A percentile compares a stretch with the other conserved stretches of the same genome.
Evolutionary conservation across 2,329 filamentous ascomycete genomes (phyloP).

Genomic region (Aspergillus pseudonomiae): DNA sequence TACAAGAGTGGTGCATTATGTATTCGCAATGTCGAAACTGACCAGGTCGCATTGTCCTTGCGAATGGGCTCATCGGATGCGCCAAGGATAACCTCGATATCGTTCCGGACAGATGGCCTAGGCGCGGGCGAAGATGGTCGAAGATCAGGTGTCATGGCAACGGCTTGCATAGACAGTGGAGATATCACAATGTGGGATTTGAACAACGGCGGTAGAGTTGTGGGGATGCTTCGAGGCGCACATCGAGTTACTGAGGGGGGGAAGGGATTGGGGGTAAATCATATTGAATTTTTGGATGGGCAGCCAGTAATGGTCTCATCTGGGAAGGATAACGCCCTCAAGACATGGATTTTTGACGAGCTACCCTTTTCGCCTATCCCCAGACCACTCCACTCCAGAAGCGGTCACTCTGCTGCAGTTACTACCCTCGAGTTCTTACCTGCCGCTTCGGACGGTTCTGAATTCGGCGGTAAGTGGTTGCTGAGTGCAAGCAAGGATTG

Average conservation of each 20-base stretch:
- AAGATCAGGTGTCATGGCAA: slow-evolving; percentile 90
- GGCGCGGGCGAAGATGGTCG: slow-evolving; percentile 87
- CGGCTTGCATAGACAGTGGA: slow-evolving; percentile 74
- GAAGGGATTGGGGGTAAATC: slow-evolving; percentile 74
- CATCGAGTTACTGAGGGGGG: slow-evolving; percentile 67
- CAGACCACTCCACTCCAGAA: slow-evolving; percentile 79
- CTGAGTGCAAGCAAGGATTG: slow-evolving; percentile 86
- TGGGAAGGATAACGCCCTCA: slow-evolving; percentile 89
- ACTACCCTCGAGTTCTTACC: slow-evolving; percentile 83
- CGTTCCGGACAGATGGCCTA: slow-evolving; percentile 85
- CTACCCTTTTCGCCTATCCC: slow-evolving; percentile 86
- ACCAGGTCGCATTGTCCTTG: slow-evolving; percentile 71
- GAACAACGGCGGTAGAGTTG: slow-evolving; percentile 82
- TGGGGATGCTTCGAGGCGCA: slow-evolving; percentile 82
- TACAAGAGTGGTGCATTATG: slow-evolving; percentile 78
- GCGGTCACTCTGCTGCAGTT: slow-evolving; percentile 85
- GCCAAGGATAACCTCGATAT: slow-evolving; percentile 73
- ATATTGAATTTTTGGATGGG: slow-evolving; percentile 83
- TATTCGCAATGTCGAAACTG: slow-evolving; percentile 79
- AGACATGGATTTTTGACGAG: slow-evolving; percentile 96
- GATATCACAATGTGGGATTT: slow-evolving; percentile 97
- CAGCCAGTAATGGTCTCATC: slow-evolving; percentile 90
- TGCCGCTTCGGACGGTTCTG: slow-evolving; percentile 83
- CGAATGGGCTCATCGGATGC: slow-evolving; percentile 67
- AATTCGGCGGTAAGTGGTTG: slow-evolving; percentile 89